A percentile compares a stretch with the other conserved stretches of the same genome.
Evolutionary conservation across 768 basidiomycete genomes (phyloP).

Genomic region (Phlebiopsis gigantea): DNA sequence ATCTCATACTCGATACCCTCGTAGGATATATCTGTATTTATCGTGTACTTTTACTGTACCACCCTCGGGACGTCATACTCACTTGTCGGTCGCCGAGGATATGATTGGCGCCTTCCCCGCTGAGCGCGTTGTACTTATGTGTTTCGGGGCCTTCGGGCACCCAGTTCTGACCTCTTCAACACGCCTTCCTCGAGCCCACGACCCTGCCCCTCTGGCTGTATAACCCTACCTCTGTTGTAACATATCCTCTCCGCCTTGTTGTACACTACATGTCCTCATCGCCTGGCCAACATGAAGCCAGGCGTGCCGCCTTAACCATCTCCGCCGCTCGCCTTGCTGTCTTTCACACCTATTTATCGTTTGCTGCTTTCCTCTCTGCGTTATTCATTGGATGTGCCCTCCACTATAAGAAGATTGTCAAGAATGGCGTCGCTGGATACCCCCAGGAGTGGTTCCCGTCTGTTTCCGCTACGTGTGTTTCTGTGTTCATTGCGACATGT

Average conservation of each 20-base stretch:
- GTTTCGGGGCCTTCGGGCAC: no score
- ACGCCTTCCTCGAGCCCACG: no score
- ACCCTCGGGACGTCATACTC: background rate
- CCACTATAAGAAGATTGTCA: slow-evolving; percentile 83
- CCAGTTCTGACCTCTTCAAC: no score
- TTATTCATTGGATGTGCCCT: slow-evolving; percentile 58
- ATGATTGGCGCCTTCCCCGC: background rate
- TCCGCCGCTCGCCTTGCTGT: slow-evolving; percentile 39
- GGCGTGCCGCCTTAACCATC: slow-evolving; percentile 7
- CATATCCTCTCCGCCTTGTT: background rate
- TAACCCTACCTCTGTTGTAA: background rate
- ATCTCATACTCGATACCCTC: background rate
- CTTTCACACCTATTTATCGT: slow-evolving; percentile 61
- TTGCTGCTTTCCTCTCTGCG: slow-evolving; percentile 59
- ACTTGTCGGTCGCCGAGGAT: background rate
- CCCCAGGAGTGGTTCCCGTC: slow-evolving; percentile 91
- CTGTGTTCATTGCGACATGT: background rate
- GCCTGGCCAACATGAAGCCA: slow-evolving; percentile 7
- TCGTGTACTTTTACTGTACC: background rate
- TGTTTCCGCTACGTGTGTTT: slow-evolving; percentile 73
- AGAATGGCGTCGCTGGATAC: slow-evolving; percentile 77
- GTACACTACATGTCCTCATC: slow-evolving; percentile 5
- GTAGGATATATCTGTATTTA: background rate
- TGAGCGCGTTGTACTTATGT: no score
- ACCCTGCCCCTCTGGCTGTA: no score